Conservation (phyloP, 2,329 filamentous ascomycete species). For the Colletotrichum higginsianum region DNA sequence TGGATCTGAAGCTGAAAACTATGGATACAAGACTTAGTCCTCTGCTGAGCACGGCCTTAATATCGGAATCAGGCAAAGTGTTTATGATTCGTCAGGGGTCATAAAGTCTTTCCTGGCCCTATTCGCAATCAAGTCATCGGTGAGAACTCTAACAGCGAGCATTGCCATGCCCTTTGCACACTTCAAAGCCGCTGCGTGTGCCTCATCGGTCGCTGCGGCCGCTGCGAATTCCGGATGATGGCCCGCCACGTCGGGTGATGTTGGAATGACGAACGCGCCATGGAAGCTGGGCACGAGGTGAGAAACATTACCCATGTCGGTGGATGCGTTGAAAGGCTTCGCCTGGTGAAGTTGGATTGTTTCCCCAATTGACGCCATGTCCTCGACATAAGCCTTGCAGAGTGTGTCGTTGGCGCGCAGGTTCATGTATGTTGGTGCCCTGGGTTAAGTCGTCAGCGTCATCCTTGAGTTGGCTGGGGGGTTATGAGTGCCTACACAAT, state of each 20-base stretch:
- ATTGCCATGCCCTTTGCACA: conserved; percentile 62
- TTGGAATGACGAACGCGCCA: conserved; percentile 62
- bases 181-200: conserved; percentile 57
- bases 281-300: conserved; percentile 64
- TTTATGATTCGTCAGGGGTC: conserved; percentile 10
- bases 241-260: conserved; percentile 52
- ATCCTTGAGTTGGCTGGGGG: no score
- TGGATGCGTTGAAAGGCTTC: conserved; percentile 57
- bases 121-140: conserved; percentile 41
- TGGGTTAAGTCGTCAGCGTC: conserved; percentile 26
- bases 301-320: conserved; percentile 68
- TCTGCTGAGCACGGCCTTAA: no score
- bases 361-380: conserved; percentile 59
- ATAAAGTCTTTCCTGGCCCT: conserved; percentile 27
- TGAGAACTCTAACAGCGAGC: conserved; percentile 51
- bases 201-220: conserved; percentile 58
- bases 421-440: conserved; percentile 59
- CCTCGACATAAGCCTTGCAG: conserved; percentile 58
- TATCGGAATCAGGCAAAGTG: background rate
- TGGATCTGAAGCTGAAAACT: background rate
- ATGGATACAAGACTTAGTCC: background rate
- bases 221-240: conserved; percentile 61
- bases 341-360: conserved; percentile 54
- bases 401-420: conserved; percentile 61
- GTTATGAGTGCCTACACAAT: conserved; percentile 48